Percentiles rank a stretch among this genome's conserved stretches.
These are phyloP conservation scores for Trichocladium antarcticum DNA, from an alignment of 495 filamentous ascomycete genomes.

Conservation along the genomic window DNA sequence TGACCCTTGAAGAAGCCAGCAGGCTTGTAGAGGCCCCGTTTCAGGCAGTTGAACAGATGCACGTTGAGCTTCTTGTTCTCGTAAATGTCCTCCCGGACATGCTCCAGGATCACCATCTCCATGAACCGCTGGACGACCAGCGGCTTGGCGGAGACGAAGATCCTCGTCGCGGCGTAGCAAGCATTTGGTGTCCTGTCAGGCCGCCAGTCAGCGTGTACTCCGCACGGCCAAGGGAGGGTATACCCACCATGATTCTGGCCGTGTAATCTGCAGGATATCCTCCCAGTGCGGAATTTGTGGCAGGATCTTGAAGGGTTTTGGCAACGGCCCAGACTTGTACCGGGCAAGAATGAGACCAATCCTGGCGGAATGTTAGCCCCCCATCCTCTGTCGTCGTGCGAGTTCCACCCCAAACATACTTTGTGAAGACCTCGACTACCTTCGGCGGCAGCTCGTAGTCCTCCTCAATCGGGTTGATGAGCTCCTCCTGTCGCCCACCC, in stretches of 20 bases:
- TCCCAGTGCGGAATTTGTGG: conserved; percentile 86
- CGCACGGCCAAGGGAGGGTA: not conserved
- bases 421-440: conserved; percentile 85
- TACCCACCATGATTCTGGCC: conserved; percentile 19
- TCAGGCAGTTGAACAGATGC: conserved; percentile 84
- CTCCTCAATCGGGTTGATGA: conserved; percentile 48
- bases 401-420: conserved; percentile 42
- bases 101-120: conserved; percentile 68
- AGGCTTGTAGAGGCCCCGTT: conserved; percentile 90
- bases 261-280: conserved; percentile 44
- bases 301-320: conserved; percentile 95
- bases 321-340: conserved; percentile 88
- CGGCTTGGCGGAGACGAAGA: conserved; percentile 78
- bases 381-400: not conserved
- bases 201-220: not conserved
- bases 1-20: conserved; percentile 92
- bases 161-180: conserved; percentile 66
- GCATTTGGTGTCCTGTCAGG: conserved; percentile 60
- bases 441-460: conserved; percentile 81
- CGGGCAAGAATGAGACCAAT: conserved; percentile 80
- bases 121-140: conserved; percentile 67
- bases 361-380: conserved; percentile 31
- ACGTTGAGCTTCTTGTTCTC: conserved; percentile 89
- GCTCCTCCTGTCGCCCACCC: conserved; percentile 19
- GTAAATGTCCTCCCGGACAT: conserved; percentile 66